These are phyloP conservation scores for Effrenium voratum DNA, from an alignment of 73 alveolate species.

Conservation along the genomic window DNA sequence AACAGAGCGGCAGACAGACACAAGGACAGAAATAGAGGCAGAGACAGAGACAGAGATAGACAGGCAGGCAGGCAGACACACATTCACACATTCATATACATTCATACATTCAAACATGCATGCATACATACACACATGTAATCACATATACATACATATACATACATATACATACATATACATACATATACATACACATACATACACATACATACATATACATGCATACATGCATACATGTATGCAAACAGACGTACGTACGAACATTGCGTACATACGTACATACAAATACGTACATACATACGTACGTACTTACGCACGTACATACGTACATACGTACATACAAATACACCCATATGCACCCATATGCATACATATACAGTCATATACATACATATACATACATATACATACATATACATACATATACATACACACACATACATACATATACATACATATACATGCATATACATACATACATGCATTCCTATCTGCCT, in stretches of 20 bases:
- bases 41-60: no score
- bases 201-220: background rate
- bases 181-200: background rate
- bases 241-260: no score
- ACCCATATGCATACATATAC: background rate
- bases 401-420: background rate
- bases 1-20: no score
- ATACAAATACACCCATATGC: background rate
- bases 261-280: no score
- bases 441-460: background rate
- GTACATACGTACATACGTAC: background rate
- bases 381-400: no score
- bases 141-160: background rate
- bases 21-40: no score
- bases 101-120: no score
- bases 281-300: background rate
- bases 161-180: background rate
- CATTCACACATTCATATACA: no score
- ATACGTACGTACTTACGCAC: background rate
- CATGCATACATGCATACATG: background rate
- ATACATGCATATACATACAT: background rate
- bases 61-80: no score
- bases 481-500: background rate
- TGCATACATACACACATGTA: background rate
- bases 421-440: background rate